Conservation (phyloP, 2,329 filamentous ascomycete genomes). For the Xylariales sp. region DNA sequence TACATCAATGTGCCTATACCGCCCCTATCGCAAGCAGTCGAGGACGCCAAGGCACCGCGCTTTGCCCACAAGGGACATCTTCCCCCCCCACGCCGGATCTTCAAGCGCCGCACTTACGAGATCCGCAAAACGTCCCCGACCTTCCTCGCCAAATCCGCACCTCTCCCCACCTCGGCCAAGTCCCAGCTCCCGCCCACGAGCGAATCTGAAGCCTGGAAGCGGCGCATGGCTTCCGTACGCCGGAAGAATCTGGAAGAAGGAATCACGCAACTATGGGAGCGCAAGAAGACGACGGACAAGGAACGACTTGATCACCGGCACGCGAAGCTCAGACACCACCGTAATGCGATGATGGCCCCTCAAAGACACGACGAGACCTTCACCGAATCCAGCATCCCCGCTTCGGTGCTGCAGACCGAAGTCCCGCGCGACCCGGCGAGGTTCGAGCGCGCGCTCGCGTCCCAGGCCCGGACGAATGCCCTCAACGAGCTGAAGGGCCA, state of each 20-base stretch:
- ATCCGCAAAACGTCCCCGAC: conserved; percentile 52
- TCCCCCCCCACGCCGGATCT: conserved; percentile 77
- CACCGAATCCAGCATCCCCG: conserved; percentile 63
- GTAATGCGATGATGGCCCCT: conserved; percentile 51
- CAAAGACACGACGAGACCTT: conserved; percentile 72
- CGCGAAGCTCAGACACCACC: conserved; percentile 42
- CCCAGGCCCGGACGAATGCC: conserved; percentile 34
- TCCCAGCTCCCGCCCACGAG: conserved; percentile 31
- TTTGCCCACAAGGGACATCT: conserved; percentile 66
- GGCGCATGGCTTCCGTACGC: conserved; percentile 65
- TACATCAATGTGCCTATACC: conserved; percentile 79
- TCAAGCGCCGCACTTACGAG: conserved; percentile 51
- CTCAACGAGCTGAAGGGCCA: conserved; percentile 49
- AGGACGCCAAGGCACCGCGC: conserved; percentile 34
- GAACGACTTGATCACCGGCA: conserved; percentile 33
- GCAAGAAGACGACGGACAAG: conserved; percentile 48
- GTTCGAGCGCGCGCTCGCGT: conserved; percentile 46
- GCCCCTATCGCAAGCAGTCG: conserved; percentile 58
- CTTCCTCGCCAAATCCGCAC: conserved; percentile 59
- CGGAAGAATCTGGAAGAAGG: conserved; percentile 69
- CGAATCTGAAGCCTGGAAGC: conserved; percentile 57
- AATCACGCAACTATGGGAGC: conserved; percentile 62
- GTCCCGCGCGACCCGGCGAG: conserved; percentile 60
- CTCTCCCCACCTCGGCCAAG: conserved; percentile 41
- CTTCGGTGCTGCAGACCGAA: conserved; percentile 44